These are phyloP conservation scores for Phytopythium litorale DNA, from an alignment of 352 stramenopile species.

Conservation along the genomic window DNA sequence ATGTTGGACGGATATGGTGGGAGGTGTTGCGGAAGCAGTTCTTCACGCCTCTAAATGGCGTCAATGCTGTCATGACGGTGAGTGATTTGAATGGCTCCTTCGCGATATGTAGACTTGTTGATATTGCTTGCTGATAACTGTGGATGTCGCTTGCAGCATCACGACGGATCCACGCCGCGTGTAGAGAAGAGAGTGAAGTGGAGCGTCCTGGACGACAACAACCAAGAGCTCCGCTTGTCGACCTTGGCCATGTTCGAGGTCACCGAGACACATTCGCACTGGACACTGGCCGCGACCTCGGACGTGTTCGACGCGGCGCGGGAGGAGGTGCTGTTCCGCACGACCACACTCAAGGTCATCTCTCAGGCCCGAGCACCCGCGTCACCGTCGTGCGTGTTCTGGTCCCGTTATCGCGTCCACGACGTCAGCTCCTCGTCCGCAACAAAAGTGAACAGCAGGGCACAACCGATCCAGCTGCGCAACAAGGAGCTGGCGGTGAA, in stretches of 20 bases:
- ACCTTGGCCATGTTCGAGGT: constrained; percentile 1
- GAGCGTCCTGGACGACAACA: background rate
- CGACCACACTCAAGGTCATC: background rate
- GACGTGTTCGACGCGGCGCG: background rate
- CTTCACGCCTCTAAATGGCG: background rate
- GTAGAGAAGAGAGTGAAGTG: background rate
- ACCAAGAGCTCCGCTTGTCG: background rate
- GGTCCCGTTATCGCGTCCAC: background rate
- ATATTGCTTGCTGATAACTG: background rate
- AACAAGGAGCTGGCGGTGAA: background rate
- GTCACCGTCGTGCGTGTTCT: background rate
- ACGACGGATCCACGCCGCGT: background rate
- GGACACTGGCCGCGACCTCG: background rate
- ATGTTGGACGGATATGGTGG: background rate
- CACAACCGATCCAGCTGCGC: background rate
- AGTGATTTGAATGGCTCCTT: background rate
- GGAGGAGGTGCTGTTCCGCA: background rate
- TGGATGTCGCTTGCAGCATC: background rate
- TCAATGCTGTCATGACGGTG: background rate
- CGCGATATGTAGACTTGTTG: background rate
- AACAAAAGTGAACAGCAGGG: background rate
- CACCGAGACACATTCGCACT: background rate
- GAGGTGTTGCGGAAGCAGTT: background rate
- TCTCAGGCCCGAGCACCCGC: background rate
- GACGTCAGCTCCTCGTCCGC: background rate